A percentile compares a stretch with the other conserved stretches of the same genome.
Conservation (phyloP, 129 eudicot species). For the Escallonia herrerae region DNA sequence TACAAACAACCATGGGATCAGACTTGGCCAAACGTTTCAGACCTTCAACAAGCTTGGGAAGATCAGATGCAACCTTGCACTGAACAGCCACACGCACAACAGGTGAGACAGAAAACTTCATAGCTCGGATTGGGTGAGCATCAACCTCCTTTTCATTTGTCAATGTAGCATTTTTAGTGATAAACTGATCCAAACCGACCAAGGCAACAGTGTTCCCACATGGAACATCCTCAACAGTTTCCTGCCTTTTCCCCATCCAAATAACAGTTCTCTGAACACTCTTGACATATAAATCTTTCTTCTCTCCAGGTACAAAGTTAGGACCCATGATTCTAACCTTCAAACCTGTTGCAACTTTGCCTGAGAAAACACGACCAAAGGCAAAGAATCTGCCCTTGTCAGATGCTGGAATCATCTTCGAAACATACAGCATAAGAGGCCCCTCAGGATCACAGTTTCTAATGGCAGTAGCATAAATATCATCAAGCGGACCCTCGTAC, state of each 20-base stretch:
- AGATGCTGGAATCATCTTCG: conserved; percentile 77
- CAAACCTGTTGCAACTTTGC: conserved; percentile 68
- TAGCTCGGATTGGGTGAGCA: conserved; percentile 80
- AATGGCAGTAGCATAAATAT: conserved; percentile 67
- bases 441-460: conserved; percentile 81
- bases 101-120: conserved; percentile 88
- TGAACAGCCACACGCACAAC: conserved; percentile 91
- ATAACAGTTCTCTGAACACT: conserved; percentile 86
- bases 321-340: conserved; percentile 94
- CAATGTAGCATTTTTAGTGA: conserved; percentile 70
- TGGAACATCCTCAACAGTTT: conserved; percentile 79
- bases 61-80: conserved; percentile 90
- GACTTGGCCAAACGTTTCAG: conserved; percentile 78
- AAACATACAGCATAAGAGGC: conserved; percentile 67
- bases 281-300: conserved; percentile 67
- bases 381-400: conserved; percentile 84
- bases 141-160: conserved; percentile 74
- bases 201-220: conserved; percentile 81
- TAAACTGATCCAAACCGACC: conserved; percentile 76
- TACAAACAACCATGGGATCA: conserved; percentile 83
- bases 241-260: conserved; percentile 95
- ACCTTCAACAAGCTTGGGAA: conserved; percentile 84
- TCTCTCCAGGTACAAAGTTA: conserved; percentile 79
- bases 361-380: conserved; percentile 81
- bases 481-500: conserved; percentile 71